Base-by-base conservation (phyloP, 164 flowering plant genomes). In the Platanus orientalis region DNA sequence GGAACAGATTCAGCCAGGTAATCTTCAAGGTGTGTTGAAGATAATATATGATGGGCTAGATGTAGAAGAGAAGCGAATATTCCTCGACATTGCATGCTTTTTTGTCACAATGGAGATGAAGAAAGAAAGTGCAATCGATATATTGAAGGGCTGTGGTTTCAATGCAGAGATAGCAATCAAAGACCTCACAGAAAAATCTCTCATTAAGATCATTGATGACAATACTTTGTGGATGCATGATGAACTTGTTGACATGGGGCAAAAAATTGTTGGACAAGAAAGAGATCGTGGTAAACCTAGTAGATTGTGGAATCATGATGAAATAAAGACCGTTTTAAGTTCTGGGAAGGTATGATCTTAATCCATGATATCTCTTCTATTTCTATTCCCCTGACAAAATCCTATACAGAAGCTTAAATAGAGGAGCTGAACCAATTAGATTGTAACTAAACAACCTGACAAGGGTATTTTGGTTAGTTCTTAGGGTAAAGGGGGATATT, bases 21-120 rank as follows among this genome's bases (percentile, higher is more conserved):
- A 67, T 32, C 68, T 82, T 26, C 83, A 75, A 6, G 69, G 66
- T 62, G 70, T 74, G 24, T 51, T 84, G n/a, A 60, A 59, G 69
- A 63, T 80, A 58, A 82, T 86, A 64, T 84, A 56, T 67, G 67
- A 84, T 66, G 80, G 60, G 2, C 69, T 84, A 13, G 78, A 82
- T 75, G 62, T 12, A 44, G 20, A 44, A 11, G 19, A 19, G 19
- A 44, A 44, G n/a, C 19, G 49, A 4, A 17, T 44, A 68, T 84
- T 80, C 62, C 83, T 82, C n/a, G 86, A 84, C 57, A 77, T 78
- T 54, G 79, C 86, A 29, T 78, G 84, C 59, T 68, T 81, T 3
- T 77, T 84, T 55, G 62, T 14, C 20, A 44, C 4, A 14, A 10
- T 72, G 57, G 30, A 57, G 36, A 64, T 68, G 72, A 16, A 30